phyloP scores from a whole-genome alignment of 352 stramenopile species.

The Pythium rhizo-oryzae region DNA sequence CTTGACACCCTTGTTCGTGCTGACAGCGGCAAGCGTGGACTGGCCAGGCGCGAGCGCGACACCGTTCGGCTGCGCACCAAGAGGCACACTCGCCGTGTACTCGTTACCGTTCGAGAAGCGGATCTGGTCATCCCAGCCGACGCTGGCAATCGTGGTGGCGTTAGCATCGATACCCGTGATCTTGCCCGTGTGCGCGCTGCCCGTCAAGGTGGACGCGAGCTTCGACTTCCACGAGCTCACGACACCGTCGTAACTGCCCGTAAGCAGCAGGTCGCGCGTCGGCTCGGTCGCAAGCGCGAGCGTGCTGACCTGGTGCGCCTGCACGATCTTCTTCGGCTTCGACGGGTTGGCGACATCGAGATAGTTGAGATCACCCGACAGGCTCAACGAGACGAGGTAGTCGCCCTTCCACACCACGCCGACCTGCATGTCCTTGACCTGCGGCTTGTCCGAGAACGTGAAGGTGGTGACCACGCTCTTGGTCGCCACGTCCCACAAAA shows the following conservation, averaged over 20 bases:
- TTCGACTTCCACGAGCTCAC: conserved; percentile 90
- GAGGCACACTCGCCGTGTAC: conserved; percentile 60
- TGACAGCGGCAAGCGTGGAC: conserved; percentile 61
- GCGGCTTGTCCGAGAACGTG: conserved; percentile 68
- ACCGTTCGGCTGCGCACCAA: conserved; percentile 75
- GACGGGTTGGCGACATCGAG: conserved; percentile 65
- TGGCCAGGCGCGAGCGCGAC: conserved; percentile 51
- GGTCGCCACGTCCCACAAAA: conserved; percentile 89
- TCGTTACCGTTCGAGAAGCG: conserved; percentile 64
- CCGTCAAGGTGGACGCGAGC: conserved; percentile 44
- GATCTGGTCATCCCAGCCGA: conserved; percentile 92
- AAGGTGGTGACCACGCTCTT: conserved; percentile 79
- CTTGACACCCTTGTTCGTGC: conserved; percentile 87
- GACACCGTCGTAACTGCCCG: conserved; percentile 94
- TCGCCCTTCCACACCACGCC: conserved; percentile 72
- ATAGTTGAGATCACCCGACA: conserved; percentile 88
- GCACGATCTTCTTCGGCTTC: conserved; percentile 80
- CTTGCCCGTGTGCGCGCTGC: conserved; percentile 67
- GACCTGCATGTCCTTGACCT: conserved; percentile 88
- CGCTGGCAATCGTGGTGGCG: conserved; percentile 71
- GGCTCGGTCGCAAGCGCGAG: conserved; percentile 84
- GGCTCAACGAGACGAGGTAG: conserved; percentile 79
- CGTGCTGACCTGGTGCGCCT: conserved; percentile 93
- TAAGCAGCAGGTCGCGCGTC: conserved; percentile 81
- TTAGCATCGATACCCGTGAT: conserved; percentile 80